Evolutionary conservation across 1,139 yeast genomes (phyloP).

Genomic region (Tardiomyces depauwii): DNA sequence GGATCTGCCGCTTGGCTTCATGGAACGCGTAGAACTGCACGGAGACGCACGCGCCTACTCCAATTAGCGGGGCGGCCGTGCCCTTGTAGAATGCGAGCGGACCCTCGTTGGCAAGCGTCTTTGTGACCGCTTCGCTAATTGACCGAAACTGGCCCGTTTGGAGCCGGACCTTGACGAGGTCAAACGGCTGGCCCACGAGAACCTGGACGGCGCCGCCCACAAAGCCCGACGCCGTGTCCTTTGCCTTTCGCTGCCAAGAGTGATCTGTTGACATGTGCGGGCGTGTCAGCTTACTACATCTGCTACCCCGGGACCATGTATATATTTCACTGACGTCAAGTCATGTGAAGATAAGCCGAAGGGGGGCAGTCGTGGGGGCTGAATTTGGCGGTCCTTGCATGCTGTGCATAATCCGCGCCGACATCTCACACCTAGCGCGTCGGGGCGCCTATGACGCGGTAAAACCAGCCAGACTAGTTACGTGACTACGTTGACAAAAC

Average conservation of each 20-base stretch:
- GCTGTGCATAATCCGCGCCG: too few species aligned
- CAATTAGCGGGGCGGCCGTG: constrained; percentile 36
- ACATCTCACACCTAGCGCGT: too few species aligned
- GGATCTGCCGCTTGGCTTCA: constrained; percentile 56
- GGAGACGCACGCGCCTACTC: constrained; percentile 65
- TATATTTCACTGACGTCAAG: not conserved
- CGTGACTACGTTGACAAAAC: too few species aligned
- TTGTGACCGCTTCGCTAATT: constrained; percentile 40
- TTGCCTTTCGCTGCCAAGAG: constrained; percentile 34
- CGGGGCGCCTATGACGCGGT: too few species aligned
- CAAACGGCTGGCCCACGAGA: constrained; percentile 65
- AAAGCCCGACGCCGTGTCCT: constrained; percentile 42
- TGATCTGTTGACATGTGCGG: not conserved
- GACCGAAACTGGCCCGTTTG: constrained; percentile 44
- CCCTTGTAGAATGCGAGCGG: constrained; percentile 49
- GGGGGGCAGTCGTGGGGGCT: too few species aligned
- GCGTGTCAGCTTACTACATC: too few species aligned
- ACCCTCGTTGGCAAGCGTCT: constrained; percentile 52
- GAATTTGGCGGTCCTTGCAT: too few species aligned
- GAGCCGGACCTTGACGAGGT: constrained; percentile 52
- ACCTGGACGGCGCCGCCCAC: constrained; percentile 58
- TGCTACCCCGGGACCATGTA: too few species aligned
- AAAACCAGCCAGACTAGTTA: too few species aligned
- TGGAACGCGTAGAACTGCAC: constrained; percentile 70
- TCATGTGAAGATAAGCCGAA: not conserved